Evolutionary conservation across 192 early-diverging fungal genomes (phyloP), one percentile per base, ranked within the genome.

Genomic region (Helicostylum pulchrum): DNA sequence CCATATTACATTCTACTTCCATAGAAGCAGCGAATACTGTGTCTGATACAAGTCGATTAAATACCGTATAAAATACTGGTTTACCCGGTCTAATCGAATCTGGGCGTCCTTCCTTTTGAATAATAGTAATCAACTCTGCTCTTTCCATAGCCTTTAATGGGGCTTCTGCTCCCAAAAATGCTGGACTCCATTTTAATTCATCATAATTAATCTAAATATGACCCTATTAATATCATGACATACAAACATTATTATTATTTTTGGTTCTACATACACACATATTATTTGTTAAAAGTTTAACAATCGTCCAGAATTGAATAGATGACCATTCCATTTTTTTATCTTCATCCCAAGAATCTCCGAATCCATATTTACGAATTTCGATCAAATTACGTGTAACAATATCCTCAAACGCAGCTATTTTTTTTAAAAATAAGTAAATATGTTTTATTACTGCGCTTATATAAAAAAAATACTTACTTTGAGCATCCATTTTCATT

Each of bases 271-370:
- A 72, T 78, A 83, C 86, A 56, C 76, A 78, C 2, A 78, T 76
- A 4, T 77, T 46, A 23, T 66, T 74, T 14, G 87, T 83, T 17
- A 99, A 80, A 53, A 85, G 72, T 50, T 87, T 84, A 52, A 95
- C 77, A 21, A 98, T 72, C 45, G 85, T 79, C 93, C 94, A 98
- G 74, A 98, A 96, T 76, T 99, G 97, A 44, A 91, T 82, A 0
- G 88, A 75, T 36, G 83, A 85, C 96, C 97, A 99, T 19, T 80
- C 58, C 20, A 72, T 43, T 1, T 52, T 30, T 0, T 65, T 74
- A 31, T 78, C 73, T 45, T 76, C 72, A 44, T 72, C 72, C 7
- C 52, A 56, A 36, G 86, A 81, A 61, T 92, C 87, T 34, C 85
- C 85, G 55, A 96, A 89, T 0, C 92, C 95, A 47, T 85, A 78